Conservation (phyloP, 371 early-diverging fungal genomes). For the Haplosporangium sp. region DNA sequence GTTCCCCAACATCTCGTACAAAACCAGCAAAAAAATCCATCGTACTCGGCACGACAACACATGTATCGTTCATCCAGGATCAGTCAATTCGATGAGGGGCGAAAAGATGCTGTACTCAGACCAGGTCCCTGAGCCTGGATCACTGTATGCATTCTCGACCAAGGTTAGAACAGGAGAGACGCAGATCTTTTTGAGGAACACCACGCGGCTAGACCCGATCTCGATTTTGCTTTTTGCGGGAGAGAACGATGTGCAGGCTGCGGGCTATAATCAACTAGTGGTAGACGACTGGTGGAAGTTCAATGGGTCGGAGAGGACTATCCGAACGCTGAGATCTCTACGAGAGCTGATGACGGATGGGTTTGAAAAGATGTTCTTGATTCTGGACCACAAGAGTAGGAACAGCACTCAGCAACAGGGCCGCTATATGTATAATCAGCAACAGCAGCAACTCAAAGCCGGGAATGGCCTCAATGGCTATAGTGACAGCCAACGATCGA, state of each 20-base stretch:
- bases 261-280: slow-evolving; percentile 42
- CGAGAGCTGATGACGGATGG: slow-evolving; percentile 51
- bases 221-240: slow-evolving; percentile 56
- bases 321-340: slow-evolving; percentile 36
- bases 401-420: slow-evolving; percentile 38
- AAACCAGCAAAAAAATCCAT: slow-evolving; percentile 55
- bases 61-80: slow-evolving; percentile 56
- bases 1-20: slow-evolving; percentile 62
- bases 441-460: slow-evolving; percentile 18
- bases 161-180: slow-evolving; percentile 54
- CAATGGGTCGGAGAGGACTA: slow-evolving; percentile 51
- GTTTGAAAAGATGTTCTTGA: slow-evolving; percentile 54
- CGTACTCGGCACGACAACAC: slow-evolving; percentile 56
- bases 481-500: slow-evolving; percentile 35
- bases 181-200: slow-evolving; percentile 56
- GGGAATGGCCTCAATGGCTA: slow-evolving; percentile 7
- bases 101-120: slow-evolving; percentile 38
- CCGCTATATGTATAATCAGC: slow-evolving; percentile 10
- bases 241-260: slow-evolving; percentile 48
- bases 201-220: slow-evolving; percentile 56
- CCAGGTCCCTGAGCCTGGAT: slow-evolving; percentile 45
- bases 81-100: slow-evolving; percentile 55
- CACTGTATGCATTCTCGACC: slow-evolving; percentile 56
- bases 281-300: slow-evolving; percentile 55
- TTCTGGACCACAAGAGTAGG: slow-evolving; percentile 47